Evolutionary conservation across 2,329 filamentous ascomycete genomes (phyloP).

Genomic region (Fusarium sp.): DNA sequence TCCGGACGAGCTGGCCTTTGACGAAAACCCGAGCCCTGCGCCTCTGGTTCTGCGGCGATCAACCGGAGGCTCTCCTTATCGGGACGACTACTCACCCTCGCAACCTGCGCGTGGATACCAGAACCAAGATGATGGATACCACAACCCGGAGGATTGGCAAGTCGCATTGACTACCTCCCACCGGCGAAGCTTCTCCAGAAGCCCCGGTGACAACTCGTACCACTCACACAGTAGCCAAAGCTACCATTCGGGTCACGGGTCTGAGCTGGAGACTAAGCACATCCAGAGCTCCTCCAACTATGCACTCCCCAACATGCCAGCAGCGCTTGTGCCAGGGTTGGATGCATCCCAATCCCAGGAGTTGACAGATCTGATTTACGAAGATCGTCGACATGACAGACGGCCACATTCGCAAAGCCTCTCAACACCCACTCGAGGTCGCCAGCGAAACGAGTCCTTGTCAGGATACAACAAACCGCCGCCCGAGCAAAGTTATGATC

Average conservation of each 20-base stretch:
- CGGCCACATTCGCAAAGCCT: constrained; percentile 56
- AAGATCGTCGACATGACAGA: constrained; percentile 61
- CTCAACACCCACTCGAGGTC: constrained; percentile 55
- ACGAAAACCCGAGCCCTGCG: constrained; percentile 54
- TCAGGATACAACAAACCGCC: constrained; percentile 40
- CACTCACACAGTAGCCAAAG: constrained; percentile 44
- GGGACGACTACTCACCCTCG: constrained; percentile 40
- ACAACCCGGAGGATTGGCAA: constrained; percentile 38
- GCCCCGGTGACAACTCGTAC: constrained; percentile 44
- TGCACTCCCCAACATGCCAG: constrained; percentile 60
- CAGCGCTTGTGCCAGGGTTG: constrained; percentile 70
- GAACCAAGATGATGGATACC: neutral
- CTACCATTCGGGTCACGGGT: constrained; percentile 45
- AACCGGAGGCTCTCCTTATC: constrained; percentile 35
- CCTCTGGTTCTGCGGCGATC: constrained; percentile 56
- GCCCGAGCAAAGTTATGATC: constrained; percentile 15
- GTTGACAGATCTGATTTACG: constrained; percentile 66
- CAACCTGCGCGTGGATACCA: constrained; percentile 32
- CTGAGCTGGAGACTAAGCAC: constrained; percentile 51
- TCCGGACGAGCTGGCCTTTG: constrained; percentile 54
- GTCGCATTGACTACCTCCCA: constrained; percentile 46
- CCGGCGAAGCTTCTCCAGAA: constrained; percentile 50
- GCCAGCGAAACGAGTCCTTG: constrained; percentile 41
- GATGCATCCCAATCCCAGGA: constrained; percentile 67
- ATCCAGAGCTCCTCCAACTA: constrained; percentile 50